A percentile compares a stretch with the other conserved stretches of the same genome.
Conservation (phyloP, 768 basidiomycete genomes). For the Podaxis sp. region DNA sequence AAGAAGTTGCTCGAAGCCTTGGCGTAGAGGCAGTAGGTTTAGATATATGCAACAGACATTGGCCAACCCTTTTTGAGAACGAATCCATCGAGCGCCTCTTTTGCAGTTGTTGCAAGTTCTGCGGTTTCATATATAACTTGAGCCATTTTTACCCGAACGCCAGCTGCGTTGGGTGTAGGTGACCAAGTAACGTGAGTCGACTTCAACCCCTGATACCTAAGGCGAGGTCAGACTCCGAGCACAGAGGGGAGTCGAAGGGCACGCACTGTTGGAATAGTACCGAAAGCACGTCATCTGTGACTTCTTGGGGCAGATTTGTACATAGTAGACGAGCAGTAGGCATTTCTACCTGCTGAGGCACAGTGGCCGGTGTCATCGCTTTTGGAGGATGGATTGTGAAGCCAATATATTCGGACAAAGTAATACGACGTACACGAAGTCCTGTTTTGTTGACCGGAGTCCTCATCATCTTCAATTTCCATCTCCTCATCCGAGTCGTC, state of each 20-base stretch:
- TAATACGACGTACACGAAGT: slow-evolving; percentile 45
- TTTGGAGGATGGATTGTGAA: slow-evolving; percentile 29
- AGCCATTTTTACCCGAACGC: slow-evolving; percentile 74
- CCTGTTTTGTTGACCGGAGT: slow-evolving; percentile 48
- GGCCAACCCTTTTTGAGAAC: slow-evolving; percentile 83
- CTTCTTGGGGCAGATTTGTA: slow-evolving; percentile 88
- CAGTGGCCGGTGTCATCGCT: slow-evolving; percentile 33
- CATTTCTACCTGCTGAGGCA: slow-evolving; percentile 50
- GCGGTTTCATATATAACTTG: slow-evolving; percentile 76
- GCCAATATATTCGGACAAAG: slow-evolving; percentile 23
- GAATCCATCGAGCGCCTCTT: slow-evolving; percentile 82
- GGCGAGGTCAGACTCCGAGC: slow-evolving; percentile 5
- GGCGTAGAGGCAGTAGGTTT: slow-evolving; percentile 13
- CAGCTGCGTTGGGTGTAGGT: slow-evolving; percentile 62
- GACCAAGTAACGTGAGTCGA: slow-evolving; percentile 68
- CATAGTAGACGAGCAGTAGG: slow-evolving; percentile 67
- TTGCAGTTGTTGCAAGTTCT: slow-evolving; percentile 73
- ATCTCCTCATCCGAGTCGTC: slow-evolving; percentile 71
- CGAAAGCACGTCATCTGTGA: slow-evolving; percentile 81
- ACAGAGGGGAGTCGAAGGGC: not conserved
- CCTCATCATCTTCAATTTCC: slow-evolving; percentile 95
- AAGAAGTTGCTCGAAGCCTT: slow-evolving; percentile 14
- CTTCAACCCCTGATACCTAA: slow-evolving; percentile 83
- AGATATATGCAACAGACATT: slow-evolving; percentile 77
- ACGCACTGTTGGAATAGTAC: slow-evolving; percentile 92